Base-by-base conservation (phyloP, 2,329 filamentous ascomycete species). In the Alternaria solani region DNA sequence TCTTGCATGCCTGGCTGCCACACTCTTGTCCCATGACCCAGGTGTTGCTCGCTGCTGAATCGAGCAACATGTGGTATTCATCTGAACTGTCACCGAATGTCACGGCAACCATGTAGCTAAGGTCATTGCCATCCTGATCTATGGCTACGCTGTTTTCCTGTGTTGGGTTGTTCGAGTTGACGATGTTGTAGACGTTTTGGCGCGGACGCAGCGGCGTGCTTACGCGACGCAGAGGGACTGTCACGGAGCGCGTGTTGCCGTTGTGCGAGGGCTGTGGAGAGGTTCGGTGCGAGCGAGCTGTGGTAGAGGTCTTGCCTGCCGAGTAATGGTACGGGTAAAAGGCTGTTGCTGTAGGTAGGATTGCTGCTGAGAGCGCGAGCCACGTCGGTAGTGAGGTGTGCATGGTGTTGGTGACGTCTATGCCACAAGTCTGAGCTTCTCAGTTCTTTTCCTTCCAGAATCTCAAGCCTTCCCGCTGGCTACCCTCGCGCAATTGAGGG, bases 1-100 rank as follows among this genome's bases (percentile, higher is more conserved):
- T 81, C 30, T 79, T 75, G 75, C 93, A 97, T 5, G 91, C 86
- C 25, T 83, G 77, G 3, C 87, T 87, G 16, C 77, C 83, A 80
- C 93, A 97, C 55, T 84, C 80, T 16, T 87, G 82, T 30, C 89
- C 87, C 87, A 95, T 95, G 20, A 96, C 87, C 93, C 93, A 97
- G 12, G 89, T 93, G 59, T 91, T 92, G 18, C 83, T 81, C 14
- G 84, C 83, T 7, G 84, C 85, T 1, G 84, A 84, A 69, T 87
- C 85, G 14, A 87, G 69, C 55, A 86, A 73, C 73, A 87, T 78
- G 72, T 82, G 82, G 76, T 86, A 85, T 46, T 81, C 76, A 67
- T 85, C 78, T 38, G 80, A 78, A 59, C 81, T 78, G 14, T 81
- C 81, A 4, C 85, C 85, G 59, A 87, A 79, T 7, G 78, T 78